These are phyloP conservation scores for Xerophyta viscosa DNA, from an alignment of 106 monocot species.

Conservation along the genomic window DNA sequence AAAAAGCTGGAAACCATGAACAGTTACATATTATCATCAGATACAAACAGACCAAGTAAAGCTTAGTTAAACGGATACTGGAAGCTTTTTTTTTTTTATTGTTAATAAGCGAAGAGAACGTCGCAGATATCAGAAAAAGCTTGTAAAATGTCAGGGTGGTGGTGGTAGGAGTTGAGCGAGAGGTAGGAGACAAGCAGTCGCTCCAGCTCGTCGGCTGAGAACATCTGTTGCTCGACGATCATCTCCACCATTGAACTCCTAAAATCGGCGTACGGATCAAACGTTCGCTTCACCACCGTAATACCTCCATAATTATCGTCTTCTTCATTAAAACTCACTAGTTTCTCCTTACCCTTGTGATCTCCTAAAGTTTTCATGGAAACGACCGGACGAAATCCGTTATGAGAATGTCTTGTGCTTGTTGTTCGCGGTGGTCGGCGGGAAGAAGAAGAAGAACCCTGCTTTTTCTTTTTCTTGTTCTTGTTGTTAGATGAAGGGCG, in stretches of 20 bases:
- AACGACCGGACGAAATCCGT: constrained; percentile 48
- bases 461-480: constrained; percentile 2
- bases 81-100: too few relatives aligned
- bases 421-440: neutral
- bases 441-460: too few relatives aligned
- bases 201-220: too few relatives aligned
- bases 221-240: too few relatives aligned
- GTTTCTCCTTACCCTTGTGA: neutral
- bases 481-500: constrained; percentile 4
- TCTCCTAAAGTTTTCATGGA: constrained; percentile 2
- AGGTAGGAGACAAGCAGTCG: too few relatives aligned
- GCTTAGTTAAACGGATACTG: too few relatives aligned
- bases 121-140: constrained; percentile 56
- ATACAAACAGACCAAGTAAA: too few relatives aligned
- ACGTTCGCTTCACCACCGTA: constrained; percentile 44
- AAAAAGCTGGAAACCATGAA: too few relatives aligned
- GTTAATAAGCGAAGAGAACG: constrained; percentile 21
- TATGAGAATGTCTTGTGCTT: neutral
- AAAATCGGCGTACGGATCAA: constrained; percentile 51
- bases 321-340: too few relatives aligned
- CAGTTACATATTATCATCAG: too few relatives aligned
- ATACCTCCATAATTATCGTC: constrained; percentile 9
- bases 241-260: too few relatives aligned
- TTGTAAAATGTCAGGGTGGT: constrained; percentile 38
- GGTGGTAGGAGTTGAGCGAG: too few relatives aligned